Conservation (phyloP, 495 filamentous ascomycete genomes). For the Hypoxylon lienhwacheense region DNA sequence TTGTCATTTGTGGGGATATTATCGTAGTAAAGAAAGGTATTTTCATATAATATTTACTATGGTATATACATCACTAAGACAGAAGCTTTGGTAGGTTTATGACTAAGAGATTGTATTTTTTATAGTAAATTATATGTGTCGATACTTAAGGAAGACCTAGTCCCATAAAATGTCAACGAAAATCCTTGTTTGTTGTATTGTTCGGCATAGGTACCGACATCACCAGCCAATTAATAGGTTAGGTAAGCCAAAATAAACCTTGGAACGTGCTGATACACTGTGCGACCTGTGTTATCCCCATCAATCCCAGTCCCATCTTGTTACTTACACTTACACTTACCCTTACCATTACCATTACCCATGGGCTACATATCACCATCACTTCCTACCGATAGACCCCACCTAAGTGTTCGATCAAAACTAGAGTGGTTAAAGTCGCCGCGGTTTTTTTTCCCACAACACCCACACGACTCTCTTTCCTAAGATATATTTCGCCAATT, state of each 20-base stretch:
- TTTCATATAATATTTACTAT: too few species aligned
- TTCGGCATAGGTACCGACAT: slow-evolving; percentile 29
- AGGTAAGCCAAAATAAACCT: slow-evolving; percentile 9
- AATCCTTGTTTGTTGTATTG: slow-evolving; percentile 11
- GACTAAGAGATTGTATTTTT: too few species aligned
- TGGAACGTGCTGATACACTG: slow-evolving; percentile 21
- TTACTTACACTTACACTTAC: too few species aligned
- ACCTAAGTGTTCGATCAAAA: slow-evolving; percentile 37
- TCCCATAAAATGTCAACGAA: too few species aligned
- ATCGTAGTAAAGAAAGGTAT: too few species aligned
- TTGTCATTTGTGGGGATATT: too few species aligned
- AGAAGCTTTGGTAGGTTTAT: too few species aligned
- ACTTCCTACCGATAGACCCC: slow-evolving; percentile 38
- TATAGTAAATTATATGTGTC: too few species aligned
- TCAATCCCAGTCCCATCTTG: slow-evolving; percentile 10
- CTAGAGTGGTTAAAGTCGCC: slow-evolving; percentile 42
- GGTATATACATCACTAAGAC: too few species aligned
- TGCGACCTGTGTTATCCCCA: slow-evolving; percentile 28
- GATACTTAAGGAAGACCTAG: too few species aligned
- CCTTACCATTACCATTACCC: slow-evolving; percentile 19
- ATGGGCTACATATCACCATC: slow-evolving; percentile 25
- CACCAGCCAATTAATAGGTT: slow-evolving; percentile 24
- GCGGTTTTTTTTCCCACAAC: slow-evolving; percentile 33
- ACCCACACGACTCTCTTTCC: slow-evolving; percentile 37
- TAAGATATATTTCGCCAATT: slow-evolving; percentile 27